Percentiles rank a stretch among this genome's conserved stretches.
Evolutionary conservation across 2,329 filamentous ascomycete genomes (phyloP).

Genomic region (Sporothrix phasma): DNA sequence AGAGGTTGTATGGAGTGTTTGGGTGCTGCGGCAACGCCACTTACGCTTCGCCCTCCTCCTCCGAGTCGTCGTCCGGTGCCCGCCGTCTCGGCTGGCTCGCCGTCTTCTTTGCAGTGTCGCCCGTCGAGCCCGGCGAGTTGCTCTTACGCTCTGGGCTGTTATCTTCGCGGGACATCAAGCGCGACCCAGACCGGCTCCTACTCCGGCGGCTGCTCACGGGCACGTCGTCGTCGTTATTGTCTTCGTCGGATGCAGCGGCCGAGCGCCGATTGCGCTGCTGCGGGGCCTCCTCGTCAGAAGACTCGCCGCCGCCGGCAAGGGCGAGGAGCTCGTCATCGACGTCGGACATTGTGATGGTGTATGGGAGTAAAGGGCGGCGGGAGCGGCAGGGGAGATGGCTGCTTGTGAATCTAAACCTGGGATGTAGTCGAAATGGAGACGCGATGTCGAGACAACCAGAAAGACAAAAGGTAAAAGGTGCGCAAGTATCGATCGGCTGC

Average conservation of each 20-base stretch:
- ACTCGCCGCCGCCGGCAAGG: constrained; percentile 69
- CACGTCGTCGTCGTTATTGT: constrained; percentile 47
- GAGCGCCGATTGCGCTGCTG: constrained; percentile 5
- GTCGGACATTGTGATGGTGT: constrained; percentile 56
- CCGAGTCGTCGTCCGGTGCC: constrained; percentile 42
- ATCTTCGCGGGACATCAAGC: constrained; percentile 38
- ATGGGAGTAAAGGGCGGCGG: background rate
- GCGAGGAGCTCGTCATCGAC: constrained; percentile 90
- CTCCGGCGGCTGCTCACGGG: constrained; percentile 45
- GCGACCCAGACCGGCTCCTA: constrained; percentile 39
- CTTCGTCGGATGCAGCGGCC: constrained; percentile 62
- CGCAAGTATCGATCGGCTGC: background rate
- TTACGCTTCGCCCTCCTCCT: constrained; percentile 77
- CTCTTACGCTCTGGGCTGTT: constrained; percentile 30
- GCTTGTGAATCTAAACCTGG: background rate
- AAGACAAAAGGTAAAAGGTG: no score
- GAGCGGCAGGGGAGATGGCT: background rate
- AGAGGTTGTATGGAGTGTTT: background rate
- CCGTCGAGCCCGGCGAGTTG: constrained; percentile 29
- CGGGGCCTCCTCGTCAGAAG: constrained; percentile 49
- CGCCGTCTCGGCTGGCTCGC: constrained; percentile 42
- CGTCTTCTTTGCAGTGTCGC: constrained; percentile 25
- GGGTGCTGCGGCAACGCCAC: constrained; percentile 24
- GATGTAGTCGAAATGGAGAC: background rate
- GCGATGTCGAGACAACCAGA: background rate